Base-by-base conservation (phyloP, 495 filamentous ascomycete species). In the Tuber microsphaerosporum region DNA sequence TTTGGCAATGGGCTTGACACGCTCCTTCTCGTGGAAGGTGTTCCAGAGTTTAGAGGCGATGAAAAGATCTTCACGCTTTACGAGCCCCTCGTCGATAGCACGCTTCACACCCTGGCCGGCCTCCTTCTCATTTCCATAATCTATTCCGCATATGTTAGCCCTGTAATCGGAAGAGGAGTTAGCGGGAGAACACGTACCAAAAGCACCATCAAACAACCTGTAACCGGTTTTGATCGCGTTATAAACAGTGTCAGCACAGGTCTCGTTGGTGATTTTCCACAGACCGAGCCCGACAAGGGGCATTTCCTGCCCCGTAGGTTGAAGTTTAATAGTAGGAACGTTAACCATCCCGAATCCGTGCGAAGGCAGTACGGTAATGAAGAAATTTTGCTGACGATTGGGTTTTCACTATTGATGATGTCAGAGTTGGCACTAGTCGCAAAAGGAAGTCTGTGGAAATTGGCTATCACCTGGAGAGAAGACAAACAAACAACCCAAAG, bases 41-140 rank as follows among this genome's bases (percentile, higher is more conserved):
- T 94, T 94, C 93, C 93, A 97, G 72, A 97, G 89, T 87, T 97
- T 97, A 81, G 91, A 93, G 74, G 93, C 92, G 83, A 97, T 89
- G 89, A 97, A 97, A 84, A 96, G 91, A 45, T 97, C 93, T 83
- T 90, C 88, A 75, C 93, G 91, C 86, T 90, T 94, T 80, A 95
- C 93, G 71, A 96, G 83, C 51, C 93, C 93, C 19, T 97, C 93
- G 77, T 90, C 88, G 85, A 97, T 94, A 79, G 93, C 93, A 81
- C 92, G 92, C 72, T 89, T 89, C n/a, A 97, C 88, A 75, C 93
- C 93, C 81, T 95, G 86, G 75, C 93, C 93, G 79, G 88, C 90
- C 85, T 94, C 92, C 75, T 88, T 88, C 86, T 96, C 93, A 84
- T 96, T 96, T 82, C 91, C 92, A 85, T 97, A 97, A 85, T 95